Base-by-base conservation (phyloP, 2,329 filamentous ascomycete species). In the Zalaria sp. region DNA sequence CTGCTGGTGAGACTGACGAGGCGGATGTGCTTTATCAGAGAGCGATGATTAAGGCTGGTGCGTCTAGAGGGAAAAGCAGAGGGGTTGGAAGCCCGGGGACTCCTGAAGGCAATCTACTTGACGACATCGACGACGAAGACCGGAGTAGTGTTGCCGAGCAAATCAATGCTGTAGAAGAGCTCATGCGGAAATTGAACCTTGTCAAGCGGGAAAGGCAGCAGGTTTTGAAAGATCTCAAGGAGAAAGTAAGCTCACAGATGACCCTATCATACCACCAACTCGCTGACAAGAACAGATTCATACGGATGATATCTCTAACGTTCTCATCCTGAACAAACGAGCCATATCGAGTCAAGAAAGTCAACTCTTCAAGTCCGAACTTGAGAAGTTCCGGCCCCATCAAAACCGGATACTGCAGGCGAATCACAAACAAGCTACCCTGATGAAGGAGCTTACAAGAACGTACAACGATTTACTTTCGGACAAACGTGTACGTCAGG, bases 261-360 rank as follows among this genome's bases (percentile, higher is more conserved):
- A 18, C 18, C 18, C 18, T 18, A 18, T 18, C 18, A 18, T 18
- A 18, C 18, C 18, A 18, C 18, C 29, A 47, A 9, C 29, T 11
- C 1, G 18, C 29, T 8, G 7, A 38, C 32, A 34, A 28, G 10
- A 8, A 29, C 49, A 95, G 89, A 81, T 89, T 41, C 89, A 93
- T 63, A 86, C 83, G 50, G 93, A 98, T 56, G 93, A 98, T 55
- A 98, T 98, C 48, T 95, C 88, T 4, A 91, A 94, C 56, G 88
- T 96, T 8, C 71, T 98, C 46, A 98, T 98, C 43, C 68, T 98
- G 45, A 98, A 98, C 70, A 96, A 96, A 60, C 98, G 96, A 63
- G 82, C 86, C 2, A 89, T 96, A 54, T 75, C 86, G 18, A 93
- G 86, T 55, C 89, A 91, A 54, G 91, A 98, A 60, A 80, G 72